Base-by-base conservation (phyloP, 1,284 basidiomycete genomes). In the Exobasidium cylindrosporum region DNA sequence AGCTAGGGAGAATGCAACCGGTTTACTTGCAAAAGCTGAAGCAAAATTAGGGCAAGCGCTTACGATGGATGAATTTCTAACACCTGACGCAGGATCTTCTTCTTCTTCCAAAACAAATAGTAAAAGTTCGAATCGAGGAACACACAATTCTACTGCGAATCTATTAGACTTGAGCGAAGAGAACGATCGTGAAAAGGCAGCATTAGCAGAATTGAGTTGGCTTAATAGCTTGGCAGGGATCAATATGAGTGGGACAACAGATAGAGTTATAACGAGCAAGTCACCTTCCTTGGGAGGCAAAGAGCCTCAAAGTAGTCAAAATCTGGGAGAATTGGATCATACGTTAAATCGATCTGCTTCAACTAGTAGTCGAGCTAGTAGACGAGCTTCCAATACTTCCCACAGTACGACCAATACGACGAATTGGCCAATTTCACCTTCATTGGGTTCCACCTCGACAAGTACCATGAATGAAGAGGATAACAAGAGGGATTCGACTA, bases 1-100 rank as follows among this genome's bases (percentile, higher is more conserved):
- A 55, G 53, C 53, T 24, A 13, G 53, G n/a, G 53, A 55, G 26
- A 55, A 55, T 32, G 53, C 53, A 26, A 26, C 53, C 23, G 53
- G 53, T n/a, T 28, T 30, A 14, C 21, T 55, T 14, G 53, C 53
- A 23, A 55, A 30, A 31, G 53, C 53, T n/a, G 53, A 55, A 26
- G 53, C 53, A 4, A 55, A 35, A 11, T 29, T 55, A 14, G 53
- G 53, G 17, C 31, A 44, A 35, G 53, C 53, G 4, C n/a, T 55
- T 21, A 55, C 53, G 53, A 55, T 55, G n/a, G 53, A 55, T 44
- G 53, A 55, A 13, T 23, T 55, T 17, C 31, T 55, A 17, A 32
- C 21, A 6, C n/a, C 21, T 6, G 17, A 26, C 14, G 26, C 53
- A 32, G 30, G 30, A 30, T 10, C 7, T 47, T 6, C 6, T 47